Conservation (phyloP, 2,329 filamentous ascomycete genomes). For the Diaporthe vaccinii region DNA sequence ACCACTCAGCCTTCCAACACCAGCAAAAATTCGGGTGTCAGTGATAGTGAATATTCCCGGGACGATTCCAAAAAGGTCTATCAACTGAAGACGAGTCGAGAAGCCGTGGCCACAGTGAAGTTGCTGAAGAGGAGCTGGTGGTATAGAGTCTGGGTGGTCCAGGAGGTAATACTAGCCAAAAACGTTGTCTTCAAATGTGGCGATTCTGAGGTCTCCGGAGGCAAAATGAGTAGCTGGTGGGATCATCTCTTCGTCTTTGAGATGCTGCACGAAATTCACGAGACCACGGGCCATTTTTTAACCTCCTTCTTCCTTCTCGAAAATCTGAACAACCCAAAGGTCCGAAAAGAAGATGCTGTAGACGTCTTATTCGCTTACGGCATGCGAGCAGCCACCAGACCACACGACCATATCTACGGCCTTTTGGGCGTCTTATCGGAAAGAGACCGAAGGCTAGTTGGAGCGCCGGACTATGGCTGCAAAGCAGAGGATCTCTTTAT, state of each 20-base stretch:
- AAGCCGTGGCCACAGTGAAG: too few species aligned
- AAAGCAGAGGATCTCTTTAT: not conserved
- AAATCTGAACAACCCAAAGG: too few species aligned
- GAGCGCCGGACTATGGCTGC: not conserved
- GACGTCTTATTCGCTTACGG: fast-evolving
- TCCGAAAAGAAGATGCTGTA: too few species aligned
- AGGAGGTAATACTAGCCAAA: not conserved
- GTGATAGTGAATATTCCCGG: not conserved
- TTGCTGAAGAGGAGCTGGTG: not conserved
- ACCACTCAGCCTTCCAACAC: not conserved
- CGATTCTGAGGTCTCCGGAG: not conserved
- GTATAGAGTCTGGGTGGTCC: not conserved
- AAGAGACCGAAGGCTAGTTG: not conserved
- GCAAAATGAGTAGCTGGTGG: not conserved
- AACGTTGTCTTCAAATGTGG: not conserved
- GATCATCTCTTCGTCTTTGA: too few species aligned
- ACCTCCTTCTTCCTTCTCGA: too few species aligned
- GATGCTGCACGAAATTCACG: too few species aligned
- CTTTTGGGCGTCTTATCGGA: not conserved
- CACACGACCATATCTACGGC: slow-evolving; percentile 1
- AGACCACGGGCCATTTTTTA: too few species aligned
- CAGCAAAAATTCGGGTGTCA: not conserved
- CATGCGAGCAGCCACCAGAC: not conserved
- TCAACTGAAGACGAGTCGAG: too few species aligned
- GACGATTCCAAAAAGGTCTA: too few species aligned